A percentile compares a stretch with the other conserved stretches of the same genome.
These are phyloP conservation scores for Pelargonium fulgidum DNA, from an alignment of 441 rosid species.

Conservation along the genomic window DNA sequence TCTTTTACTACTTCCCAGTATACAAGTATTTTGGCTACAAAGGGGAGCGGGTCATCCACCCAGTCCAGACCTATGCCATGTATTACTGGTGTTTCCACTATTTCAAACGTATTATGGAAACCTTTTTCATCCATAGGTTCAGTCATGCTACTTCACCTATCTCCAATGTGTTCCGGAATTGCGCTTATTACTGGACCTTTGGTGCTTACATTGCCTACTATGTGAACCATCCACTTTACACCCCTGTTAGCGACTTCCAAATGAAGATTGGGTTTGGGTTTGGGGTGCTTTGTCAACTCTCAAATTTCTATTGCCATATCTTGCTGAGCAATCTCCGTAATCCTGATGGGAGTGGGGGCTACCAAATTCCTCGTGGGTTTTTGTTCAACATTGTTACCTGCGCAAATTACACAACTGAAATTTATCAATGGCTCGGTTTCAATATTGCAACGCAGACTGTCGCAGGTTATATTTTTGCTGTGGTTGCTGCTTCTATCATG, in stretches of 20 bases:
- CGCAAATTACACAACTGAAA: conserved; percentile 90
- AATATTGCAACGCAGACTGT: conserved; percentile 84
- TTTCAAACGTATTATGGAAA: conserved; percentile 85
- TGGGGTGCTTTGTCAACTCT: conserved; percentile 64
- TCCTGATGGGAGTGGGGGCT: conserved; percentile 58
- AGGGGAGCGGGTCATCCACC: conserved; percentile 51
- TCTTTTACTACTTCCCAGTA: conserved; percentile 78
- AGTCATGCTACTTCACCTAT: conserved; percentile 89
- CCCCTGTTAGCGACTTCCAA: conserved; percentile 76
- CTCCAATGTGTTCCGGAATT: conserved; percentile 79
- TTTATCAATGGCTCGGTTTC: conserved; percentile 95
- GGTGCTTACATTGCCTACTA: conserved; percentile 73
- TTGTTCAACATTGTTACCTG: conserved; percentile 87
- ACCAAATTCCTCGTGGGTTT: conserved; percentile 86
- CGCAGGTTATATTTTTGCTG: conserved; percentile 75
- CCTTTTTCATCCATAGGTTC: conserved; percentile 77
- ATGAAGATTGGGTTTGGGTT: conserved; percentile 87
- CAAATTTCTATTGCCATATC: conserved; percentile 82
- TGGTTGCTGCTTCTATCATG: conserved; percentile 76
- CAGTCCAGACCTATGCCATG: conserved; percentile 84
- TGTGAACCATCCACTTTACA: conserved; percentile 81
- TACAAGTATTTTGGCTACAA: conserved; percentile 66
- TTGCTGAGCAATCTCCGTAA: conserved; percentile 69
- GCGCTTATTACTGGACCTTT: conserved; percentile 89
- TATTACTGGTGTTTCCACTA: conserved; percentile 95